Percentiles rank a stretch among this genome's conserved stretches.
Conservation (phyloP, 2,329 filamentous ascomycete species). For the Pezicula radicicola region DNA sequence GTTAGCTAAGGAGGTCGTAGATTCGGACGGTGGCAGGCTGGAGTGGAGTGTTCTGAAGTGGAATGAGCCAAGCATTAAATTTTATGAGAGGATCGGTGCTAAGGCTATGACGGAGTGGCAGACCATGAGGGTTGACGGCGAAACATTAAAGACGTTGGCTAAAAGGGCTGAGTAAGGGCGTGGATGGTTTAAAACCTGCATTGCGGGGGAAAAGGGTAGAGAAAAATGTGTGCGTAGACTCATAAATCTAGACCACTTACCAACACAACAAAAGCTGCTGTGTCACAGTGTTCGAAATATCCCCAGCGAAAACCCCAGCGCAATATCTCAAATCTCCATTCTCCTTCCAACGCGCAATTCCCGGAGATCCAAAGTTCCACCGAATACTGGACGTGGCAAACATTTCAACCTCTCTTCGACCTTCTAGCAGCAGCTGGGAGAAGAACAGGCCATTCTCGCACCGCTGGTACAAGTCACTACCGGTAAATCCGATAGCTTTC, state of each 20-base stretch:
- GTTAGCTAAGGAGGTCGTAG: slow-evolving; percentile 75
- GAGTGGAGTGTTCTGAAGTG: slow-evolving; percentile 93
- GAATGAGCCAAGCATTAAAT: slow-evolving; percentile 87
- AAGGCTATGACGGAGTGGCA: slow-evolving; percentile 69
- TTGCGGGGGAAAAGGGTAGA: background rate
- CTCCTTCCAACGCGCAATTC: background rate
- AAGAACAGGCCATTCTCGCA: background rate
- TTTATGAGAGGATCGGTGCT: slow-evolving; percentile 75
- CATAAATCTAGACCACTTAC: too few species aligned
- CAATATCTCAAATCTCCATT: too few species aligned
- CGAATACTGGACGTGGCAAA: slow-evolving; percentile 7
- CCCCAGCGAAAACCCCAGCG: too few species aligned
- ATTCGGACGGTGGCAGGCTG: slow-evolving; percentile 69
- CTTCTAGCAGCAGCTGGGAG: background rate
- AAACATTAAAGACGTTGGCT: slow-evolving; percentile 58
- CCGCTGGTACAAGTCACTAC: too few species aligned
- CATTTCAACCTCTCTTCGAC: slow-evolving; percentile 3
- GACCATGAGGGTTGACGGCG: slow-evolving; percentile 70
- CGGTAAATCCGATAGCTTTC: background rate
- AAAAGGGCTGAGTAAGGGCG: slow-evolving; percentile 4
- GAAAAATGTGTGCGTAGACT: too few species aligned
- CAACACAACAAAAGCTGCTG: too few species aligned
- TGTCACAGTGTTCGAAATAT: too few species aligned
- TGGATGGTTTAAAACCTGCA: slow-evolving; percentile 16
- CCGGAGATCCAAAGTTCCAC: slow-evolving; percentile 7